Evolutionary conservation across 2,329 filamentous ascomycete species (phyloP), one percentile per base, ranked within the genome.

Genomic region (Dactylellina drechsleri): DNA sequence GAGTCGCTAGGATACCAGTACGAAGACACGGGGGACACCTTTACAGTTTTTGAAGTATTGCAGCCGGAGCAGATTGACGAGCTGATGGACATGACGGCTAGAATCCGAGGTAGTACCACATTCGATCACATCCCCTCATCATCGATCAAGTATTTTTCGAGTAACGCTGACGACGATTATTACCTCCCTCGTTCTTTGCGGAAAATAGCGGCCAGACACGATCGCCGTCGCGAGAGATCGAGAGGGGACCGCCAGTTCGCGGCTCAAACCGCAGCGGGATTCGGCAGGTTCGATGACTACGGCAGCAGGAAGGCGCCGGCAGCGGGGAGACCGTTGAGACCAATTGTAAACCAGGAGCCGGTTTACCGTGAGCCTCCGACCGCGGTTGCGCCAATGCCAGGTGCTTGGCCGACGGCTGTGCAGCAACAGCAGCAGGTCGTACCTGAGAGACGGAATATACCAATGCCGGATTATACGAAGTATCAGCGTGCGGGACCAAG

Each of bases 1-100:
- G 90, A 96, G 78, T 85, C 90, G 79, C 83, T 90, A 80, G 92
- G 92, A 1, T 97, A 96, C 82, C 89, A 92, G 72, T 97, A 90
- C 80, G 92, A 97, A 81, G 93, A 97, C 85, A 95, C 92, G 0
- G 90, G 72, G 4, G 72, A 76, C 23, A 76, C 65, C 10, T 76
- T 76, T 13, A 76, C 72, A 2, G 65, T 76, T 13, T 70, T 70
- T 50, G 66, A 68, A 26, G 58, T 76, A 36, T 40, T 76, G 45
- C 72, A 70, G 20, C 58, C 65, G 3, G 58, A 64, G 4, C 59
- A 70, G 56, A 76, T 68, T 23, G 72, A 76, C 23, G 54, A 59
- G 36, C 23, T 76, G 16, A 70, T 76, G 49, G 72, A 76, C n/a
- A 43, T 74, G 31, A 76, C 72, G 16, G 72, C 72, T 10, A 53